Conservation (phyloP, 2,329 filamentous ascomycete species). For the Fusarium guadeloupense region DNA sequence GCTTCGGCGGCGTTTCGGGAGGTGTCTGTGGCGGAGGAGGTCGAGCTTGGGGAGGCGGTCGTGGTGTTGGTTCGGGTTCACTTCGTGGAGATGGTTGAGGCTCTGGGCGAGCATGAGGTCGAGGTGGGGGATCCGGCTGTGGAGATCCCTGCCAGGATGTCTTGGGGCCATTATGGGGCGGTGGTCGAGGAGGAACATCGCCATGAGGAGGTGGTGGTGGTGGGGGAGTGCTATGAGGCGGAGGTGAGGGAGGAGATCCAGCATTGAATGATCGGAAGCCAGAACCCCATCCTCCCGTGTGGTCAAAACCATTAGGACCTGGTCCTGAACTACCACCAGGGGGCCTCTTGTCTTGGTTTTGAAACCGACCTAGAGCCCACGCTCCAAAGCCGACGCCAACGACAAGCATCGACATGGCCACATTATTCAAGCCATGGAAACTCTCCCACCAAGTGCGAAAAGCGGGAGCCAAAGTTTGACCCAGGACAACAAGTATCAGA, state of each 20-base stretch:
- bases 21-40: conserved; percentile 34
- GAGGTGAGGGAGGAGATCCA: conserved; percentile 47
- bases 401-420: conserved; percentile 76
- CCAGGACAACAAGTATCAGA: conserved; percentile 76
- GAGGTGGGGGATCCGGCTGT: conserved; percentile 37
- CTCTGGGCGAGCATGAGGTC: conserved; percentile 36
- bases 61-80: conserved; percentile 34
- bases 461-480: conserved; percentile 76
- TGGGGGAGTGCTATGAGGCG: conserved; percentile 47
- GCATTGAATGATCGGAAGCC: conserved; percentile 47
- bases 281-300: conserved; percentile 46
- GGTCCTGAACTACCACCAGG: conserved; percentile 36
- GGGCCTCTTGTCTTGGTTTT: conserved; percentile 43
- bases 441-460: conserved; percentile 77
- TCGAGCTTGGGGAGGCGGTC: conserved; percentile 36
- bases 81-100: conserved; percentile 30
- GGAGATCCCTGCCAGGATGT: conserved; percentile 51
- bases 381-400: conserved; percentile 78
- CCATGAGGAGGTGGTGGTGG: conserved; percentile 50
- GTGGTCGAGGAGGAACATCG: conserved; percentile 39
- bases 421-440: conserved; percentile 75
- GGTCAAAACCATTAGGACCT: conserved; percentile 33
- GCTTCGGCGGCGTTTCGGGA: conserved; percentile 36
- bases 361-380: conserved; percentile 67
- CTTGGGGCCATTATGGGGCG: conserved; percentile 48